Base-by-base conservation (phyloP, 768 basidiomycete species). In the Boletus barrowsii region DNA sequence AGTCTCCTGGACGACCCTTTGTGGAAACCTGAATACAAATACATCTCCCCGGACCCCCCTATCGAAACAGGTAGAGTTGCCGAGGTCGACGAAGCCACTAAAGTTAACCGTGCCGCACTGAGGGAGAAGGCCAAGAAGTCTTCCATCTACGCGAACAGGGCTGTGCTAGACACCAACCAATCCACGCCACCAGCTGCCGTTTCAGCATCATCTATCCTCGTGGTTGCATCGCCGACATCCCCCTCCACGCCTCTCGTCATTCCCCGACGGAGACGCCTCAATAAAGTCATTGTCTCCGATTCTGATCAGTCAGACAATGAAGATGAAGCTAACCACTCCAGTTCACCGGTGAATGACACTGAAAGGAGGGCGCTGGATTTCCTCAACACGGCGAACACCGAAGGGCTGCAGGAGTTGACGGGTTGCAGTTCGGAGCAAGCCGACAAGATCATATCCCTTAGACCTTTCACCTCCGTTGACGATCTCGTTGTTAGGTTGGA, bases 341-440 rank as follows among this genome's bases (percentile, higher is more conserved):
- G 73, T 22, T 22, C 22, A 47, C 65, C 65, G 42, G 74, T 73
- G 30, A 63, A 69, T 39, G 69, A 72, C 14, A 71, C 82, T 49
- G 79, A 82, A 49, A 68, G 67, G 40, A 74, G 80, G 10, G 84
- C 85, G 11, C 70, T 91, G 46, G 74, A 83, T 13, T 90, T 88
- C 65, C 83, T 91, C 67, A 91, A 90, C 53, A 76, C 75, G 2
- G 78, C 84, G 18, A 75, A 76, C 4, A 63, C 76, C 13, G 87
- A 86, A 51, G 84, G 82, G 13, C 63, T 92, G 30, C 87, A 88
- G 59, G 88, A 90, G 62, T 62, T 91, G 51, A 89, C 88, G 35
- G 90, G 90, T 17, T 97, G 94, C 64, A 86, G 82, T 17, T 72
- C 74, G 9, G 88, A 88, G 43, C 94, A 97, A 67, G 96, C 95